These are phyloP conservation scores for Leccinum aurantiacum DNA, from an alignment of 768 basidiomycete genomes.

Conservation along the genomic window DNA sequence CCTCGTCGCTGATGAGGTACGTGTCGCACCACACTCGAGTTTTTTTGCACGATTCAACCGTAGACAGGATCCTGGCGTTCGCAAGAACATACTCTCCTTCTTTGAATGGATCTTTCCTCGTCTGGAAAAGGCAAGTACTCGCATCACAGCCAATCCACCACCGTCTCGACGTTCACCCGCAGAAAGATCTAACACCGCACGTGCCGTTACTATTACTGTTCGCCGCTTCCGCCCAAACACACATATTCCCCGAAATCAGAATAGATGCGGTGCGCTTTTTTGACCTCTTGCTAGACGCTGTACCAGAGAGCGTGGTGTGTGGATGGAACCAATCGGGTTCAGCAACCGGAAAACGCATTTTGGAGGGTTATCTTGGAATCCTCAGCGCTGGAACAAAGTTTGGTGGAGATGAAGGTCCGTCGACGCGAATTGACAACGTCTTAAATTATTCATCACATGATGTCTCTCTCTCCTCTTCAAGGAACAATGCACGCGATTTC, in stretches of 20 bases:
- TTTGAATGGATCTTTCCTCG: conserved; percentile 71
- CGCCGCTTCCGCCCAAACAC: conserved; percentile 85
- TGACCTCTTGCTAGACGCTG: conserved; percentile 66
- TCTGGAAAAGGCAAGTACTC: conserved; percentile 50
- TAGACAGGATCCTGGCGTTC: conserved; percentile 72
- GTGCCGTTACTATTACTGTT: conserved; percentile 77
- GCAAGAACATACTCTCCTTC: conserved; percentile 69
- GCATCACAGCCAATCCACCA: neutral
- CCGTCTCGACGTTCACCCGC: conserved; percentile 10
- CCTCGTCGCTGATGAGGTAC: conserved; percentile 80
- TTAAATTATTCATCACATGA: neutral
- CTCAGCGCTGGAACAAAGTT: conserved; percentile 67
- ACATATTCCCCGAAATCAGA: conserved; percentile 94
- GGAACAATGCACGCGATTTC: conserved; percentile 48
- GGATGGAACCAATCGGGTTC: conserved; percentile 61
- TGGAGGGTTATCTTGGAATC: conserved; percentile 82
- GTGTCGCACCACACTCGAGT: conserved; percentile 14
- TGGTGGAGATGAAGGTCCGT: conserved; percentile 54
- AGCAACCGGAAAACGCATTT: conserved; percentile 59
- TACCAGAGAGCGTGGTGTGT: conserved; percentile 64
- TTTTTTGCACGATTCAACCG: neutral
- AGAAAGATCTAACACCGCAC: conserved; percentile 78
- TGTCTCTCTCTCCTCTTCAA: conserved; percentile 4
- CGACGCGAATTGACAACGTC: neutral
- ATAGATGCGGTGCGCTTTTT: conserved; percentile 85